Evolutionary conservation across 2,329 filamentous ascomycete genomes (phyloP).

Genomic region (Pyrenophora seminiperda): DNA sequence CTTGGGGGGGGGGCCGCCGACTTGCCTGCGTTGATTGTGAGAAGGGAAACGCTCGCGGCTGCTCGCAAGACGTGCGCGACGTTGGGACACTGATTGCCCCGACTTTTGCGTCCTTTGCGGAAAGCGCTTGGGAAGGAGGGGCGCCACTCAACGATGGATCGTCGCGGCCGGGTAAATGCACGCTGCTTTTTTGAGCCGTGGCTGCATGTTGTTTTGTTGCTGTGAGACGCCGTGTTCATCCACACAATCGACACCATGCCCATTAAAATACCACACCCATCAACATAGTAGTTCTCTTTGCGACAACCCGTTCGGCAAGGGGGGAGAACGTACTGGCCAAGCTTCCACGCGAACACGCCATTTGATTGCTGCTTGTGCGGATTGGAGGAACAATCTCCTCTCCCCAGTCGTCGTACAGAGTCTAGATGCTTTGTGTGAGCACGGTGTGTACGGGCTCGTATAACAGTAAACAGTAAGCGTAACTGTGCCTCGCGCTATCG

Average conservation of each 20-base stretch:
- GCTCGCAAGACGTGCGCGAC: no score
- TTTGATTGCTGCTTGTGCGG: constrained; percentile 11
- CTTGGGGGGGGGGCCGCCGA: constrained; percentile 1
- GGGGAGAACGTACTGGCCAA: no score
- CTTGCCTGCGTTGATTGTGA: no score
- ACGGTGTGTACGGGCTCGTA: background rate
- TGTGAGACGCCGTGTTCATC: no score
- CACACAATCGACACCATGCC: no score
- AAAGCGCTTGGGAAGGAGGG: background rate
- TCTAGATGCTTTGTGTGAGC: constrained; percentile 12
- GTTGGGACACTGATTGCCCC: background rate
- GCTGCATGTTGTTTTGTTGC: constrained; percentile 15
- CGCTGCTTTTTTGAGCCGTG: constrained; percentile 14
- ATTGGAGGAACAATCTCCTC: constrained; percentile 27
- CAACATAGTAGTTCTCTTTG: background rate
- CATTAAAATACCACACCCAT: no score
- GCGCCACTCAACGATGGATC: constrained; percentile 8
- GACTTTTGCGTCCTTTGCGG: no score
- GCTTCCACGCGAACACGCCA: constrained; percentile 2
- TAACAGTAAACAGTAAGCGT: constrained; percentile 1
- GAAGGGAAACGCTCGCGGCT: no score
- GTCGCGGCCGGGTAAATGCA: constrained; percentile 24
- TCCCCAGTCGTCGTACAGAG: constrained; percentile 10
- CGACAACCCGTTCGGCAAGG: background rate
- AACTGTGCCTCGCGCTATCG: constrained; percentile 15